These are phyloP conservation scores for Aspergillus affinis DNA, from an alignment of 495 filamentous ascomycete genomes.

Conservation along the genomic window DNA sequence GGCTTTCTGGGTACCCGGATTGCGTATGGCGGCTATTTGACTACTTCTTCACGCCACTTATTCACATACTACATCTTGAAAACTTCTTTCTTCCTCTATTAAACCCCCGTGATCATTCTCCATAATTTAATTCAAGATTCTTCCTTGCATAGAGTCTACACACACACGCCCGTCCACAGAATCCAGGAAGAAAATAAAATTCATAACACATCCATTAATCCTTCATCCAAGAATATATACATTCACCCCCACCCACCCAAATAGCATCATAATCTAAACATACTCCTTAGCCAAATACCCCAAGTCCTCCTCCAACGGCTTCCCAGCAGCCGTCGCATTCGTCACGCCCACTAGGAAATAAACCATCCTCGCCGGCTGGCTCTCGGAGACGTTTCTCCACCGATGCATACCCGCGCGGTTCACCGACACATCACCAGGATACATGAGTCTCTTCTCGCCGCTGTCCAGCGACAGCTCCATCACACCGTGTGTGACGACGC, in stretches of 20 bases:
- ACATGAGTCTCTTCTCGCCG: conserved; percentile 54
- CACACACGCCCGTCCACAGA: too few species aligned
- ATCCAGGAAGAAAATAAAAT: too few species aligned
- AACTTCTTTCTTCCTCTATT: too few species aligned
- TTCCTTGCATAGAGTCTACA: too few species aligned
- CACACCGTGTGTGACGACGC: conserved; percentile 63
- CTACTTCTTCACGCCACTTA: too few species aligned
- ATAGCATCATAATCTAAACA: background rate
- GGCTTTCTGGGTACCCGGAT: too few species aligned
- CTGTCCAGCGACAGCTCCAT: conserved; percentile 62
- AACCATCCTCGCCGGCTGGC: conserved; percentile 1
- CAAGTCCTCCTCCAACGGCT: background rate
- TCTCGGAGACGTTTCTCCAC: conserved; percentile 53
- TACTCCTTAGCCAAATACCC: background rate
- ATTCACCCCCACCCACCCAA: too few species aligned
- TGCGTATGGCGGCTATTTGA: too few species aligned
- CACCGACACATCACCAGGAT: conserved; percentile 61
- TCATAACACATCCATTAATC: too few species aligned
- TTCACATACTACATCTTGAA: too few species aligned
- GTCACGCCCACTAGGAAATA: background rate
- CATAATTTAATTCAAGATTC: too few species aligned
- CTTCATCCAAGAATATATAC: background rate
- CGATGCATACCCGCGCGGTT: conserved; percentile 68
- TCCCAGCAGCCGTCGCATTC: background rate
- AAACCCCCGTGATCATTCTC: too few species aligned